Conservation (phyloP, 306 rosid species). For the Coriaria nepalensis region DNA sequence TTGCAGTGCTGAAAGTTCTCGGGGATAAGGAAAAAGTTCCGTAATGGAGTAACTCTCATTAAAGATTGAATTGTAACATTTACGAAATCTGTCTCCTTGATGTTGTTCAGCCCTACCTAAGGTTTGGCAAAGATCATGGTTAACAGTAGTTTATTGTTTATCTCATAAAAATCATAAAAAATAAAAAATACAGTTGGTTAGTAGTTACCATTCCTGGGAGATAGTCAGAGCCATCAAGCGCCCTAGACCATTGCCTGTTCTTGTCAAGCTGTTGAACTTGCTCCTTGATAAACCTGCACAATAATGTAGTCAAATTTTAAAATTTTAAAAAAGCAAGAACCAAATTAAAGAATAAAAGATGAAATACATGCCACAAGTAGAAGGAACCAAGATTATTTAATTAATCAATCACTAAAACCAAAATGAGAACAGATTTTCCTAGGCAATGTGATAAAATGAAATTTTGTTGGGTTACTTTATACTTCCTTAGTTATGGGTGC, state of each 20-base stretch:
- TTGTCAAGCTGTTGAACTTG: conserved; percentile 79
- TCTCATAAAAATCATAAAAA: neutral
- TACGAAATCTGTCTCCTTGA: conserved; percentile 93
- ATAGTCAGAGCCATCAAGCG: conserved; percentile 96
- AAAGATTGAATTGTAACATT: conserved; percentile 90
- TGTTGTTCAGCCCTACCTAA: conserved; percentile 92
- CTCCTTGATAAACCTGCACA: conserved; percentile 54
- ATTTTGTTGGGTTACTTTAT: too few relatives aligned
- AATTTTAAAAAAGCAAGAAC: neutral
- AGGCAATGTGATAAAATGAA: too few relatives aligned
- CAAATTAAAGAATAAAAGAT: neutral
- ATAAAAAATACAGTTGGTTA: conserved; percentile 4
- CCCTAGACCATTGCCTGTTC: conserved; percentile 93
- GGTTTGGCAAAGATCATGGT: conserved; percentile 10
- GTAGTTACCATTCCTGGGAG: conserved; percentile 94
- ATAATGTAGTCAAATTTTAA: neutral
- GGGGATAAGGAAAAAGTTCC: conserved; percentile 91
- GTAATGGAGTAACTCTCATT: conserved; percentile 88
- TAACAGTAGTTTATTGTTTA: neutral
- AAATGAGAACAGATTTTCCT: too few relatives aligned
- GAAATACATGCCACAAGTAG: too few relatives aligned
- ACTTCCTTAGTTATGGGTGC: too few relatives aligned
- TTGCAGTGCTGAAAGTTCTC: conserved; percentile 69
- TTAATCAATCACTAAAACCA: too few relatives aligned
- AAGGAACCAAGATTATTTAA: too few relatives aligned